These are phyloP conservation scores for Coprinopsis sp. DNA, from an alignment of 768 basidiomycete genomes.

Conservation along the genomic window DNA sequence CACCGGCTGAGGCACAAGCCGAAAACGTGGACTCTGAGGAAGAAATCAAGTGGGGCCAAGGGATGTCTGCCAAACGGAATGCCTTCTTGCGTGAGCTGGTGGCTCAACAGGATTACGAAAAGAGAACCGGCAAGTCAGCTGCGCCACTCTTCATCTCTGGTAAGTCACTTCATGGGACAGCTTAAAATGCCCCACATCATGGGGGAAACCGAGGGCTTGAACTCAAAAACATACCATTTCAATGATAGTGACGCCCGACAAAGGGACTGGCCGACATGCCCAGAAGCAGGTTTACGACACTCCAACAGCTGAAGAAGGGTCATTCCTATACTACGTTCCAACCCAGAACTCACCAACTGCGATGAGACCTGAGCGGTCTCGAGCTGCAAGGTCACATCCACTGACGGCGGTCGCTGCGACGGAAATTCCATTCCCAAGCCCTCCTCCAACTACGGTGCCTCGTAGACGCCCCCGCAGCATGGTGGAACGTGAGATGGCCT, in stretches of 20 bases:
- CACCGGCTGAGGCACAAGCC: slow-evolving; percentile 44
- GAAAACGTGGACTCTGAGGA: slow-evolving; percentile 80
- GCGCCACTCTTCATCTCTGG: slow-evolving; percentile 46
- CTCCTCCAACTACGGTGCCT: background rate
- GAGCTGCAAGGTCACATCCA: background rate
- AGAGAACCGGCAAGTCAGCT: slow-evolving; percentile 36
- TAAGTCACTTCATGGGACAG: slow-evolving; percentile 11
- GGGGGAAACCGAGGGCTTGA: too few relatives aligned
- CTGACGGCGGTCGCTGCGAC: background rate
- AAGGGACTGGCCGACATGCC: slow-evolving; percentile 28
- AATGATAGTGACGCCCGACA: slow-evolving; percentile 20
- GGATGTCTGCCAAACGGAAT: slow-evolving; percentile 70
- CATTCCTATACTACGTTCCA: slow-evolving; percentile 50
- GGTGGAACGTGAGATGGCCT: slow-evolving; percentile 38
- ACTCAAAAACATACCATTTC: background rate
- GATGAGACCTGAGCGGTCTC: background rate
- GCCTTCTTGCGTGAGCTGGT: slow-evolving; percentile 69
- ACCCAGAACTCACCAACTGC: slow-evolving; percentile 24
- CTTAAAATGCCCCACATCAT: too few relatives aligned
- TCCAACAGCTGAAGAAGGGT: slow-evolving; percentile 38
- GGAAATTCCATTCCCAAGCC: too few relatives aligned
- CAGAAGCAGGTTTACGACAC: slow-evolving; percentile 37
- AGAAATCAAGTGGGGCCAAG: slow-evolving; percentile 73
- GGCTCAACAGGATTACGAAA: slow-evolving; percentile 47
- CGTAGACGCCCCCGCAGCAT: slow-evolving; percentile 32